Evolutionary conservation across 2,329 filamentous ascomycete genomes (phyloP), one percentile per base, ranked within the genome.

Genomic region (Sporothrix pseudoabietina): DNA sequence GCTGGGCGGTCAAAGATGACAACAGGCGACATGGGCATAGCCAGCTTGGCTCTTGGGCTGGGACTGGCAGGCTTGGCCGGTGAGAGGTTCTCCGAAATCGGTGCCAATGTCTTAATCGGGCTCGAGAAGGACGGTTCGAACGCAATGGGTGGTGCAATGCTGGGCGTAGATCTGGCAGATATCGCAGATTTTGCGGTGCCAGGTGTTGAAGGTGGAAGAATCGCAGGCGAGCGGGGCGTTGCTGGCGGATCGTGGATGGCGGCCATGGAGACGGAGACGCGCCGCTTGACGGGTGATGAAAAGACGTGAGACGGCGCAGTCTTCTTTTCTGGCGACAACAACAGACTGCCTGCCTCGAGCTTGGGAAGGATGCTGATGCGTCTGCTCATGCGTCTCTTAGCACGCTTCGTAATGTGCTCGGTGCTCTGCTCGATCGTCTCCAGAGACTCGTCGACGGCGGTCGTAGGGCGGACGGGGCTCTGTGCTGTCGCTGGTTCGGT

Each of bases 1-100:
- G 12, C 39, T 47, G 79, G 79, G 49, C 79, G 79, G 26, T 79
- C 78, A 55, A 81, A 81, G 9, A 81, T 30, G 9, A 80, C 74
- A 1, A 70, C 39, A 7, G 71, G 57, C 16, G 54, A 22, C 30
- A 52, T 19, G 32, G 44, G 32, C 5, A 7, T 41, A 9, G n/a
- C 19, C 30, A 44, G n/a, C 71, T 69, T 66, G n/a, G 5, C 61
- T 39, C n/a, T 32, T n/a, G 44, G 44, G 19, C 22, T 61, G n/a
- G 44, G 44, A 10, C 22, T 61, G n/a, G 41, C 41, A 19, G 59
- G 12, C 44, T 69, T 69, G n/a, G 16, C 22, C 4, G 65, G 65
- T n/a, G 41, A 63, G 19, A 52, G 10, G 7, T 5, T 55, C 49
- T 68, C 44, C 2, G 59, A 35, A 1, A 52, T 47, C 1, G 61